Percentiles rank a stretch among this genome's conserved stretches.
Evolutionary conservation across 306 rosid species (phyloP).

Genomic region (Casuarina cunninghamiana): DNA sequence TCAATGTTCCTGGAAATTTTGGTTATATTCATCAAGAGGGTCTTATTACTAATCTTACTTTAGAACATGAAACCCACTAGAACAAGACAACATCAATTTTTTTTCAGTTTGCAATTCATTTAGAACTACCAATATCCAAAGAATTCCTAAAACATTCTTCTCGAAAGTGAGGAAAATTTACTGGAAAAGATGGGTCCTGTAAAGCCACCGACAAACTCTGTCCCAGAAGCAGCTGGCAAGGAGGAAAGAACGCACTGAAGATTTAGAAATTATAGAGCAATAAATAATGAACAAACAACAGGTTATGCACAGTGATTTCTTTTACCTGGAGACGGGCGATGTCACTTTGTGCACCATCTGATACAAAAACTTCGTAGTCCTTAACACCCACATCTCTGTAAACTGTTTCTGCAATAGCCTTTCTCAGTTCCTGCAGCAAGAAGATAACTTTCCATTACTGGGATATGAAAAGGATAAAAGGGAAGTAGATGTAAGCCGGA

Average conservation of each 20-base stretch:
- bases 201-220: conserved; percentile 54
- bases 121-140: not conserved
- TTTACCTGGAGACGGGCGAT: conserved; percentile 63
- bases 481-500: too few relatives aligned
- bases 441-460: not conserved
- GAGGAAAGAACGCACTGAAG: not conserved
- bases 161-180: conserved; percentile 7
- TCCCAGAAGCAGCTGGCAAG: conserved; percentile 51
- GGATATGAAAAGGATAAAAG: not conserved
- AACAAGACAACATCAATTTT: too few relatives aligned
- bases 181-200: conserved; percentile 71
- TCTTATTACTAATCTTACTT: too few relatives aligned
- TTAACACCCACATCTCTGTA: conserved; percentile 41
- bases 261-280: not conserved
- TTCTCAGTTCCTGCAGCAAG: conserved; percentile 41
- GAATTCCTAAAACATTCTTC: not conserved
- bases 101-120: too few relatives aligned
- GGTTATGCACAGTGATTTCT: not conserved
- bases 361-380: conserved; percentile 54
- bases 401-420: conserved; percentile 50
- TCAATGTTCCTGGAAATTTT: too few relatives aligned
- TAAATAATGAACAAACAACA: not conserved
- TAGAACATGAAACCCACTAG: too few relatives aligned
- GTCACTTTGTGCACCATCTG: conserved; percentile 74
- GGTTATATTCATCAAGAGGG: too few relatives aligned